Evolutionary conservation across 257 asterid genomes (phyloP), one percentile per base, ranked within the genome.

Genomic region (Phtheirospermum japonicum): DNA sequence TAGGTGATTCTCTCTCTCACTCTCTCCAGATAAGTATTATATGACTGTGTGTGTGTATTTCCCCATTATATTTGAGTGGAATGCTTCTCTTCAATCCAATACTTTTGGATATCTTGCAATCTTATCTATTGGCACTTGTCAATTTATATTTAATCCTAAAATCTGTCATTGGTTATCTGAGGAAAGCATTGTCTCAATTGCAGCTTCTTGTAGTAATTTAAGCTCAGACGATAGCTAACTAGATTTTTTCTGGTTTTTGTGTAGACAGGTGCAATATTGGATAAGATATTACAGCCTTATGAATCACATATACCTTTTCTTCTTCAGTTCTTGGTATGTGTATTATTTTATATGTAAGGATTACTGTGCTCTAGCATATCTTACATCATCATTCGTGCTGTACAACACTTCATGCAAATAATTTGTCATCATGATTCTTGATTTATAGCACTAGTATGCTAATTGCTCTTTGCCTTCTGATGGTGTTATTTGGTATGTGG

Each of bases 221-320:
- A 57, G 61, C 33, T 58, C 32, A 69, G 49, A 66, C 48, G 33
- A 30, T 57, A 11, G 49, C 33, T 61, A 28, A 49, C 36, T 9
- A 49, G 14, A 7, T 42, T 42, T 45, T 63, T 45, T 62, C 28
- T 50, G 56, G 30, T 48, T 48, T 48, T 48, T 48, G 34, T 80
- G 78, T 79, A 92, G 99, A 85, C 80, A 59, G 99, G 99, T 64
- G 93, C 88, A 39, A 73, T 85, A 54, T 59, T 78, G 72, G 93
- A 80, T 60, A 89, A 70, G 81, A 55, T 71, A 45, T 65, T 92
- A 56, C 97, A 92, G 86, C 97, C 97, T 59, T 77, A 89, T 71
- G 99, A 92, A 72, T 86, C 99, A 59, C 99, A 92, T 64, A 86
- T 89, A 72, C 99, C 97, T 34, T 92, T 77, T 76, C 88, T 92